These are phyloP conservation scores for Pulveroboletus frians DNA, from an alignment of 768 basidiomycete genomes.

Conservation along the genomic window DNA sequence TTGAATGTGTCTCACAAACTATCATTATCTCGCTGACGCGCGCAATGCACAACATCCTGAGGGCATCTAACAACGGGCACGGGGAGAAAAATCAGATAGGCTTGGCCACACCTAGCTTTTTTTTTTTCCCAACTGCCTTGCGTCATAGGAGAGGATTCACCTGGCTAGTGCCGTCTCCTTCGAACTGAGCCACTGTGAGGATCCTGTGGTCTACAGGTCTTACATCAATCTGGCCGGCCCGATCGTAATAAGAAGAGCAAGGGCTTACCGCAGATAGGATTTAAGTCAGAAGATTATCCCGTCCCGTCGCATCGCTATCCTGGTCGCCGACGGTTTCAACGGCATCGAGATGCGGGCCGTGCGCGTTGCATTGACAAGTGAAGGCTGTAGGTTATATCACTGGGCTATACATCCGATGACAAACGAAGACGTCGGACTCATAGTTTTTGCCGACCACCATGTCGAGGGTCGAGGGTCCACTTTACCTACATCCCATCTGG, in stretches of 20 bases:
- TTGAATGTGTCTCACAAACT: constrained; percentile 37
- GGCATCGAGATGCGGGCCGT: constrained; percentile 53
- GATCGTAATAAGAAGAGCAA: constrained; percentile 56
- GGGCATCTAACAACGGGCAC: constrained; percentile 56
- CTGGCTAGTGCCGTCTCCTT: constrained; percentile 68
- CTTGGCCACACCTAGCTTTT: constrained; percentile 72
- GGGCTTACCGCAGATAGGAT: constrained; percentile 57
- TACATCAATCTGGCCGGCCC: constrained; percentile 50
- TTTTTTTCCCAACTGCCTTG: constrained; percentile 82
- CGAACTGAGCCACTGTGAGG: constrained; percentile 81
- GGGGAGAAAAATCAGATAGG: constrained; percentile 76
- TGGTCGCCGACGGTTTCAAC: constrained; percentile 74
- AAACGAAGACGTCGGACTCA: constrained; percentile 21
- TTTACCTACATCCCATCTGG: constrained; percentile 71
- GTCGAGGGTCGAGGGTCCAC: constrained; percentile 79
- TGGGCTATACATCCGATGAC: constrained; percentile 41
- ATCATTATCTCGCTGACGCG: constrained; percentile 7
- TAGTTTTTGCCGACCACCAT: constrained; percentile 58
- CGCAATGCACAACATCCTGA: constrained; percentile 42
- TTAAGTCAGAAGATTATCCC: constrained; percentile 52
- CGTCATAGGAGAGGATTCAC: constrained; percentile 64
- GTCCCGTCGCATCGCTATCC: constrained; percentile 69
- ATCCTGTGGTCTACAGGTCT: constrained; percentile 60
- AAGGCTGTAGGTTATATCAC: constrained; percentile 61
- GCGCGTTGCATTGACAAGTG: constrained; percentile 45